A percentile compares a stretch with the other conserved stretches of the same genome.
These are phyloP conservation scores for Haematococcus sp. DNA, from an alignment of 139 green algal species.

Conservation along the genomic window DNA sequence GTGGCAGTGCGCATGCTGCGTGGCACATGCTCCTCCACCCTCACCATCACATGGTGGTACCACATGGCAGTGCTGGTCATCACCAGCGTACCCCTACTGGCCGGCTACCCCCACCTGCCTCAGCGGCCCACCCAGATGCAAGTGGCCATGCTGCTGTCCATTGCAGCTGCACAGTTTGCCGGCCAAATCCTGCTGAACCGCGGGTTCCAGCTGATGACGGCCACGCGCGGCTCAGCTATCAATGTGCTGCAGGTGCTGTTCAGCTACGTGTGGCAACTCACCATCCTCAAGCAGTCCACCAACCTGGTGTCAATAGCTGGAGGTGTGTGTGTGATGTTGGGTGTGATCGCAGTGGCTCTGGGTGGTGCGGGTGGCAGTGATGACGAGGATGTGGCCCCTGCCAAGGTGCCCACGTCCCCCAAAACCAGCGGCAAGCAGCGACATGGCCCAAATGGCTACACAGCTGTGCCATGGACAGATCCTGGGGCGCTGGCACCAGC, in stretches of 20 bases:
- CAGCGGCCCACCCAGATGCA: slow-evolving; percentile 13
- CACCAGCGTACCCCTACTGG: slow-evolving; percentile 4
- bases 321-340: too few relatives aligned
- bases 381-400: too few relatives aligned
- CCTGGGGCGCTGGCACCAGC: too few relatives aligned
- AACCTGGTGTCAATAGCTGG: not conserved
- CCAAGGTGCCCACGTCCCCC: too few relatives aligned
- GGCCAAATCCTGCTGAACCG: slow-evolving; percentile 56
- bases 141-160: slow-evolving; percentile 17
- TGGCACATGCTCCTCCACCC: slow-evolving; percentile 5
- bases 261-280: slow-evolving; percentile 2
- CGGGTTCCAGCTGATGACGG: slow-evolving; percentile 56
- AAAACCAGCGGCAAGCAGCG: too few relatives aligned
- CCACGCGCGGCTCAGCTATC: slow-evolving; percentile 35
- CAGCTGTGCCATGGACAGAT: too few relatives aligned
- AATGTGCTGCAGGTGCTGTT: slow-evolving; percentile 40
- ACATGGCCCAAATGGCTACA: too few relatives aligned
- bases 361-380: too few relatives aligned
- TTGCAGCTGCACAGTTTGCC: slow-evolving; percentile 31
- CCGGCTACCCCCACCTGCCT: slow-evolving; percentile 17
- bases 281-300: not conserved
- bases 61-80: slow-evolving; percentile 5
- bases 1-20: slow-evolving; percentile 3
- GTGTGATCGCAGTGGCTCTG: too few relatives aligned
- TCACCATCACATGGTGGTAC: slow-evolving; percentile 29